Evolutionary conservation across 2,329 filamentous ascomycete species (phyloP).

Genomic region (Fusarium goolgardi): DNA sequence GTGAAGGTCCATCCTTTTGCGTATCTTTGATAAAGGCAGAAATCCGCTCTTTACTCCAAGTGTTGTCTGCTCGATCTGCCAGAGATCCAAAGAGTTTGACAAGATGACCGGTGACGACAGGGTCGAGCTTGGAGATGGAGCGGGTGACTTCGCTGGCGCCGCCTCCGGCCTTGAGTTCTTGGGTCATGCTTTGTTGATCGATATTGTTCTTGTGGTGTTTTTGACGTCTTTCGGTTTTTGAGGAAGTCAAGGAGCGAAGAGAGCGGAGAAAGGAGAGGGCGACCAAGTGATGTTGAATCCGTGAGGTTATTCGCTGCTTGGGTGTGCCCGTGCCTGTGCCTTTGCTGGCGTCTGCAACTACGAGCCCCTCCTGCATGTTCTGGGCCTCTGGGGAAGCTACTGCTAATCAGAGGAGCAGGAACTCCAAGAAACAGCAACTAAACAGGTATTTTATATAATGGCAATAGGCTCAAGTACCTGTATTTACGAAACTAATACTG

Average conservation of each 20-base stretch:
- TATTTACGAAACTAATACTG: neutral
- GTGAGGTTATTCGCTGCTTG: conserved; percentile 40
- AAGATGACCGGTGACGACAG: conserved; percentile 57
- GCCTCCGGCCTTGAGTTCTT: conserved; percentile 58
- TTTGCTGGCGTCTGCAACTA: conserved; percentile 10
- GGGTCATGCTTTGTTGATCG: conserved; percentile 27
- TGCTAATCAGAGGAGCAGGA: neutral
- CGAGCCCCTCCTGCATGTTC: conserved; percentile 35
- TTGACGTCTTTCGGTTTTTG: conserved; percentile 9
- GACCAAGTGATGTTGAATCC: conserved; percentile 35
- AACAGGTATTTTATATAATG: neutral
- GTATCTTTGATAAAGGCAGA: conserved; percentile 59
- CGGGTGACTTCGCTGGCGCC: conserved; percentile 58
- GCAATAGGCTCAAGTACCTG: neutral
- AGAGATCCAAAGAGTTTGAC: conserved; percentile 60
- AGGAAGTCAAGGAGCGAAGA: conserved; percentile 18
- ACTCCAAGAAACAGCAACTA: neutral
- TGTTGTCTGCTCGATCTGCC: conserved; percentile 52
- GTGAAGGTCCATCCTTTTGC: conserved; percentile 57
- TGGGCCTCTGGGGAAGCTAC: neutral
- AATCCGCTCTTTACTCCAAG: conserved; percentile 61
- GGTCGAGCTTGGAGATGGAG: conserved; percentile 56
- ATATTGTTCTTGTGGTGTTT: neutral
- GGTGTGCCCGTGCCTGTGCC: neutral
- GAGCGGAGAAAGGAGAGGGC: conserved; percentile 36